Conservation (phyloP, 495 filamentous ascomycete genomes). For the Hypoxylon lienhwacheense region DNA sequence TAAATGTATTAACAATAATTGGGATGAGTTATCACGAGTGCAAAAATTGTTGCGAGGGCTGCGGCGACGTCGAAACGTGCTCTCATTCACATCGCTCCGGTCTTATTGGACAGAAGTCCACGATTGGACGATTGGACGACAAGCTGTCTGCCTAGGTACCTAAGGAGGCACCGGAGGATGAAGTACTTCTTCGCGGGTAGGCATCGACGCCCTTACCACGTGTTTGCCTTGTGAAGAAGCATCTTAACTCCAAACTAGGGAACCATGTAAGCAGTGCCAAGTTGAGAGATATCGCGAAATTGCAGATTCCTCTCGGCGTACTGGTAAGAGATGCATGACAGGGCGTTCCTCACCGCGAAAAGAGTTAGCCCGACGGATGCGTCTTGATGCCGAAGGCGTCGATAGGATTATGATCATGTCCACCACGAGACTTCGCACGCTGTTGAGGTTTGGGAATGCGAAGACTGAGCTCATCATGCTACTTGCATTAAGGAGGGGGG, state of each 20-base stretch:
- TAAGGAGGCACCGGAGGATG: too few species aligned
- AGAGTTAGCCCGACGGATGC: slow-evolving; percentile 43
- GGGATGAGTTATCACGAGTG: slow-evolving; percentile 7
- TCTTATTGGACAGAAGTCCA: slow-evolving; percentile 42
- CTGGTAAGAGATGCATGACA: slow-evolving; percentile 59
- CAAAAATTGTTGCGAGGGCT: slow-evolving; percentile 5
- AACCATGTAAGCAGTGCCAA: background rate
- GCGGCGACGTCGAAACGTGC: slow-evolving; percentile 22
- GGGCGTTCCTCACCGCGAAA: slow-evolving; percentile 57
- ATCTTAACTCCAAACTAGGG: slow-evolving; percentile 2
- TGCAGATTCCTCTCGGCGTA: slow-evolving; percentile 29
- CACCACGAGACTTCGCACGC: slow-evolving; percentile 55
- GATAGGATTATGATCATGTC: slow-evolving; percentile 57
- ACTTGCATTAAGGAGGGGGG: slow-evolving; percentile 35
- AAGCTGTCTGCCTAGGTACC: too few species aligned
- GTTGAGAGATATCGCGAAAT: background rate
- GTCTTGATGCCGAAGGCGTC: slow-evolving; percentile 48
- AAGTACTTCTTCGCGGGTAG: too few species aligned
- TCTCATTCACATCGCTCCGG: slow-evolving; percentile 44
- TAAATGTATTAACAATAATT: slow-evolving; percentile 6
- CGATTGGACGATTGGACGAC: slow-evolving; percentile 40
- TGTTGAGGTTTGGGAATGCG: slow-evolving; percentile 56
- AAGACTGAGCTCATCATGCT: slow-evolving; percentile 56
- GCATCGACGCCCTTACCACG: slow-evolving; percentile 15
- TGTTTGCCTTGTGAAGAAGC: slow-evolving; percentile 7